Conservation (phyloP, 2,329 filamentous ascomycete genomes). For the Samsoniella hepiali region DNA sequence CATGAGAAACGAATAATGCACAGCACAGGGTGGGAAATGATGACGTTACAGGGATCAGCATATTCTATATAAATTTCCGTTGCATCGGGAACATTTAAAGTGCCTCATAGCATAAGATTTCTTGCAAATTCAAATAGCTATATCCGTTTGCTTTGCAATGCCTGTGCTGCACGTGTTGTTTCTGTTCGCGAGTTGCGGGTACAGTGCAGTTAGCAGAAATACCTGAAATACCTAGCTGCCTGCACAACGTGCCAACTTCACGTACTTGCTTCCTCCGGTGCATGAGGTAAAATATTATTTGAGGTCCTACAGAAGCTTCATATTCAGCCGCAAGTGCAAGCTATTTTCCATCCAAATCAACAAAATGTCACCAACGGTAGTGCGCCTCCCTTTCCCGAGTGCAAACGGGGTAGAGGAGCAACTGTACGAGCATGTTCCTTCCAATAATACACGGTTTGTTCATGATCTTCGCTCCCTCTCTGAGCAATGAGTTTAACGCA, state of each 20-base stretch:
- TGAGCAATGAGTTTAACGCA: neutral
- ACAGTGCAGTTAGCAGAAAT: neutral
- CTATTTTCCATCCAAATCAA: neutral
- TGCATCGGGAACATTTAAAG: neutral
- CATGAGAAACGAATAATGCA: neutral
- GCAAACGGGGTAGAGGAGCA: neutral
- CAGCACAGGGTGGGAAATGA: neutral
- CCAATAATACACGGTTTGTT: neutral
- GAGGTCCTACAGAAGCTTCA: neutral
- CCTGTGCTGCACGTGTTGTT: too few species aligned
- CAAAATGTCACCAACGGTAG: neutral
- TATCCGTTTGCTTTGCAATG: neutral
- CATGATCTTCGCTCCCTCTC: neutral
- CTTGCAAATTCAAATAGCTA: neutral
- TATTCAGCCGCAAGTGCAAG: neutral
- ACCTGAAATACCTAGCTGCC: neutral
- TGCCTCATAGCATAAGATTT: neutral
- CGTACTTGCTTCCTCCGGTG: neutral
- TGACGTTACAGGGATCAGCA: constrained; percentile 3
- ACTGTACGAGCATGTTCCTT: neutral
- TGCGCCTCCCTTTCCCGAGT: neutral
- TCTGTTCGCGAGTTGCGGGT: neutral
- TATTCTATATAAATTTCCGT: neutral
- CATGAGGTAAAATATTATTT: neutral
- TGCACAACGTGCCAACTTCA: neutral